A percentile compares a stretch with the other conserved stretches of the same genome.
Conservation (phyloP, 352 stramenopile genomes). For the Phytopythium helicoides region DNA sequence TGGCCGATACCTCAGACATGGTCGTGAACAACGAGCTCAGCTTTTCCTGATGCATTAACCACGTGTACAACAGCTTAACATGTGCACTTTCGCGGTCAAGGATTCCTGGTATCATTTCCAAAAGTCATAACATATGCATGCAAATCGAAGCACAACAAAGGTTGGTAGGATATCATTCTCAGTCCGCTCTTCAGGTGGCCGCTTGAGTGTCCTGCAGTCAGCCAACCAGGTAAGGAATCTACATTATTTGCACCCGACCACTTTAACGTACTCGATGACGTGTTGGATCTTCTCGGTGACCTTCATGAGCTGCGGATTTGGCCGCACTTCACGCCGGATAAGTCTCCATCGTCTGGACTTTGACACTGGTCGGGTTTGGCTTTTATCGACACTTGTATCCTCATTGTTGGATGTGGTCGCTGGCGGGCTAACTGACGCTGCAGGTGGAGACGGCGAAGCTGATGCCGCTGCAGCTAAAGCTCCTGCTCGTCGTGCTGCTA, state of each 20-base stretch:
- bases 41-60: conserved; percentile 87
- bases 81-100: conserved; percentile 19
- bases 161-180: conserved; percentile 55
- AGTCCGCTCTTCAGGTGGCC: conserved; percentile 56
- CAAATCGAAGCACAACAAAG: conserved; percentile 1
- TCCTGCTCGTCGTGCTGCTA: background rate
- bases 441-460: background rate
- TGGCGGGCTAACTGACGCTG: background rate
- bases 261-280: conserved; percentile 53
- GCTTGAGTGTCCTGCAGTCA: conserved; percentile 50
- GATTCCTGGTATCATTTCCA: conserved; percentile 6
- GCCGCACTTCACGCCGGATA: conserved; percentile 29
- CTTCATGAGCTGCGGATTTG: conserved; percentile 55
- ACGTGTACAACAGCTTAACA: conserved; percentile 73
- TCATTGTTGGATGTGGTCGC: background rate
- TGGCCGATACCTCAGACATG: conserved; percentile 81
- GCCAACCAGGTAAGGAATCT: background rate
- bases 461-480: background rate
- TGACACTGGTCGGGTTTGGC: background rate
- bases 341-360: conserved; percentile 22
- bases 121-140: background rate
- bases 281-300: conserved; percentile 60
- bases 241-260: background rate
- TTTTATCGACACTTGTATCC: background rate
- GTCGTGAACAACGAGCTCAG: conserved; percentile 84